Percentiles rank a stretch among this genome's conserved stretches.
phyloP scores from a whole-genome alignment of 1,284 basidiomycete genomes.

The Naganishia albida region DNA sequence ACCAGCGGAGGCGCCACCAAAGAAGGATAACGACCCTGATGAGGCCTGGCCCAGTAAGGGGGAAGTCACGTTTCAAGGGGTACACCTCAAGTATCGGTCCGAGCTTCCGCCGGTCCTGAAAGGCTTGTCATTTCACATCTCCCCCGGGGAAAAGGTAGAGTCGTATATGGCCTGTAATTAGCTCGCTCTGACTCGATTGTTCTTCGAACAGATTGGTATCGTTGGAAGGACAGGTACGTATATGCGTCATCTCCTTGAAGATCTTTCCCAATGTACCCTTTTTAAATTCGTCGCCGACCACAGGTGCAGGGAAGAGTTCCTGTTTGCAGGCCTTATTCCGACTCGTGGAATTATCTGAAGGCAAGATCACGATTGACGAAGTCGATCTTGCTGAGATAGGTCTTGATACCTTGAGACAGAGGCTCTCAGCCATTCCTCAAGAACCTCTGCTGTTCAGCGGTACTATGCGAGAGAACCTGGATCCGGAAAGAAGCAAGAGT shows the following conservation, averaged over 20 bases:
- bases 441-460: conserved; percentile 48
- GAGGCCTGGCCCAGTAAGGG: conserved; percentile 47
- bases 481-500: conserved; percentile 59
- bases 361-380: conserved; percentile 70
- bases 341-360: conserved; percentile 61
- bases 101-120: conserved; percentile 50
- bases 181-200: background rate
- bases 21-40: conserved; percentile 37
- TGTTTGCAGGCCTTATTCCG: conserved; percentile 69
- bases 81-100: conserved; percentile 47
- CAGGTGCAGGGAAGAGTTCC: conserved; percentile 63
- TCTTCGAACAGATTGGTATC: conserved; percentile 63
- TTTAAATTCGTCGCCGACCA: no score
- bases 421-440: conserved; percentile 64
- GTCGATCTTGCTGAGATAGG: conserved; percentile 60
- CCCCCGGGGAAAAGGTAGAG: conserved; percentile 45
- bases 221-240: conserved; percentile 57
- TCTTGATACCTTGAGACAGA: conserved; percentile 61
- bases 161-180: background rate
- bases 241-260: no score
- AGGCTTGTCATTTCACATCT: conserved; percentile 42
- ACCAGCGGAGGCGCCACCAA: conserved; percentile 37
- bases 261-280: no score
- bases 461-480: conserved; percentile 44
- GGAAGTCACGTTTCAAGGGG: conserved; percentile 46